A percentile compares a stretch with the other conserved stretches of the same genome.
Conservation (phyloP, 164 flowering plant species). For the Chimonanthus praecox region DNA sequence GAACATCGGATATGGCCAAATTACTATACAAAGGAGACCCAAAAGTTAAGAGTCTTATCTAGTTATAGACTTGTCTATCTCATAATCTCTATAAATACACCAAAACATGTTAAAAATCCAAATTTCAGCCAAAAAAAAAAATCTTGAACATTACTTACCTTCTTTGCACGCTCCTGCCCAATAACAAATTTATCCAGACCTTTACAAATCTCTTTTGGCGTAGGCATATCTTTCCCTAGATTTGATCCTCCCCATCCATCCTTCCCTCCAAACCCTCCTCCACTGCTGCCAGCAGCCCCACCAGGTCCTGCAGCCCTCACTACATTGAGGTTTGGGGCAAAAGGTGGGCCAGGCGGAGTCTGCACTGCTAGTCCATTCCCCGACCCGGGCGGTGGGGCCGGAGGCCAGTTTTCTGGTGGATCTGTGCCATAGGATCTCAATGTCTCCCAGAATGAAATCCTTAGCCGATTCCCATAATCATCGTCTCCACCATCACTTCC, state of each 20-base stretch:
- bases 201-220: slow-evolving; percentile 90
- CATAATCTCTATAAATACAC: background rate
- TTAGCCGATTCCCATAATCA: slow-evolving; percentile 30
- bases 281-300: slow-evolving; percentile 25
- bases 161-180: slow-evolving; percentile 85
- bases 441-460: slow-evolving; percentile 69
- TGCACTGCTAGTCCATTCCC: slow-evolving; percentile 81
- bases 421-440: slow-evolving; percentile 52
- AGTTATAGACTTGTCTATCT: no score
- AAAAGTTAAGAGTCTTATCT: no score
- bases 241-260: slow-evolving; percentile 80
- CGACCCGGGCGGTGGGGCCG: slow-evolving; percentile 24
- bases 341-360: slow-evolving; percentile 77
- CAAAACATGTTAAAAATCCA: no score
- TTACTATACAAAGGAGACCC: background rate
- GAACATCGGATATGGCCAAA: background rate
- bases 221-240: slow-evolving; percentile 79
- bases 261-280: slow-evolving; percentile 35
- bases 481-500: slow-evolving; percentile 10
- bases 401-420: slow-evolving; percentile 66
- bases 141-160: slow-evolving; percentile 40
- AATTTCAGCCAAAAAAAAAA: background rate
- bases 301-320: slow-evolving; percentile 38
- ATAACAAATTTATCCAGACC: slow-evolving; percentile 92
- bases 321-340: slow-evolving; percentile 65